phyloP scores from a whole-genome alignment of 169 alveolate genomes.

The Cryptosporidium felis region DNA sequence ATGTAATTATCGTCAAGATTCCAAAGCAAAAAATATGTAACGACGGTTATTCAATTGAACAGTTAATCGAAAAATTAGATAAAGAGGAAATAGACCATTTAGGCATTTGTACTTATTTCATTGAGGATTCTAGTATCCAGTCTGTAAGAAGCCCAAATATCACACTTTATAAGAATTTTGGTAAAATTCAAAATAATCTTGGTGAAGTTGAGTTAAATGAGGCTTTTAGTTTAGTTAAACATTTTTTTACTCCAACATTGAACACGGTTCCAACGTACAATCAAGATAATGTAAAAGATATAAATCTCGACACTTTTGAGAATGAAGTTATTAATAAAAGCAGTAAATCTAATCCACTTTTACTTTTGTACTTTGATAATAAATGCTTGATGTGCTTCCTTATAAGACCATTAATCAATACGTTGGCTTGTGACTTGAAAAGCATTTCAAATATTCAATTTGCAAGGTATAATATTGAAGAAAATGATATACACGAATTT shows the following conservation, averaged over 20 bases:
- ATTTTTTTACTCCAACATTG: not conserved
- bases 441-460: not conserved
- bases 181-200: not conserved
- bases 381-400: conserved; percentile 47
- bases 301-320: conserved; percentile 7
- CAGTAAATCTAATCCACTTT: not conserved
- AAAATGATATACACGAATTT: conserved; percentile 2
- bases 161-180: not conserved
- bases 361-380: conserved; percentile 40
- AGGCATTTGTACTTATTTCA: not conserved
- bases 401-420: conserved; percentile 44
- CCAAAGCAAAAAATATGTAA: not conserved
- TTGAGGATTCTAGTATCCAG: not conserved
- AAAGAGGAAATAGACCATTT: not conserved
- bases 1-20: not conserved
- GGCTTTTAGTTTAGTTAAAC: not conserved
- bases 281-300: not conserved
- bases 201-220: not conserved
- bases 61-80: not conserved
- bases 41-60: not conserved
- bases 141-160: not conserved
- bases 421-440: conserved; percentile 4
- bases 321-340: not conserved
- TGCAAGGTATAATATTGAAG: conserved; percentile 38
- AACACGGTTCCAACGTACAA: not conserved